Base-by-base conservation (phyloP, 345 rosid genomes). In the Citrus australasica region DNA sequence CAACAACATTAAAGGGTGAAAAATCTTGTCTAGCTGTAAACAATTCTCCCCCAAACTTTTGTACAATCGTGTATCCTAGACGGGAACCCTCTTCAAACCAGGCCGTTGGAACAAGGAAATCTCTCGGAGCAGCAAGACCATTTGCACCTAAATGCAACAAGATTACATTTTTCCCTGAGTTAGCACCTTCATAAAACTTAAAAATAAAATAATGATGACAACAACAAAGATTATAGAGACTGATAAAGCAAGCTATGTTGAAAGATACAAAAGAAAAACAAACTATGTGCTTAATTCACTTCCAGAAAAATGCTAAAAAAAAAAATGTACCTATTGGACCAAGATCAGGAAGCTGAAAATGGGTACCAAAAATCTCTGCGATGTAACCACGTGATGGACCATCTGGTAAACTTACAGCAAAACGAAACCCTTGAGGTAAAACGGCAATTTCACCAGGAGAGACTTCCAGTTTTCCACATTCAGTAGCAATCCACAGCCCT, bases 301-400 rank as follows among this genome's bases (percentile, higher is more conserved):
- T 72, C 67, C n/a, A 77, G 40, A 64, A 40, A 67, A 35, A 22
- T 74, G 71, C 68, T 76, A 19, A 58, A 78, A 76, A 13, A 70
- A 70, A 77, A 73, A 33, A n/a, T 59, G 69, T 85, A 95, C 98
- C 98, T 86, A 95, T 95, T 10, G 99, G 99, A 69, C 98, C 99
- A 82, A 95, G 97, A 83, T 95, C 99, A 80, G 98, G 99, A 79
- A 95, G 97, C 81, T 95, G 97, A 91, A 92, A 92, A 88, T 95
- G 99, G 80, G 91, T 65, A 28, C 99, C 99, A 66, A 91, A 95
- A 76, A 95, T 83, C 87, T 93, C 99, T 71, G 97, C 92, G 65
- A 91, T 92, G 83, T 95, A 95, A 81, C 99, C 98, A 40, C 94
- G 91, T 4, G 98, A 92, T 30, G 93, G 91, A n/a, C 98, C 99